Conservation (phyloP, 495 filamentous ascomycete species). For the Staphylotrichum tortipilum region DNA sequence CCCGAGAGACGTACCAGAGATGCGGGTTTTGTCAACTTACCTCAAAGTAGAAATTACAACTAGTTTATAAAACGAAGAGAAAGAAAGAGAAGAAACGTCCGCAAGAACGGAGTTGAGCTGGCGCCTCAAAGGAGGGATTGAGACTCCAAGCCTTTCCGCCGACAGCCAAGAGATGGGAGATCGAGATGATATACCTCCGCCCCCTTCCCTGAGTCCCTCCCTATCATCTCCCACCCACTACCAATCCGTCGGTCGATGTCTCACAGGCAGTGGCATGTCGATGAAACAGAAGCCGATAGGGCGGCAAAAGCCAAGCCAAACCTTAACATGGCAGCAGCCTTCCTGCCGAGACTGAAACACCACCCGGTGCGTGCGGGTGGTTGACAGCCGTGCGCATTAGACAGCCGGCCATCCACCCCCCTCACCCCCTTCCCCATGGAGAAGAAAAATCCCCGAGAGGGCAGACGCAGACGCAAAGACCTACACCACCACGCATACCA, state of each 20-base stretch:
- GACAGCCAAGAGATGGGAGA: background rate
- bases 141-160: no score
- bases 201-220: no score
- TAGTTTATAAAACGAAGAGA: background rate
- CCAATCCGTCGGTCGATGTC: no score
- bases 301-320: background rate
- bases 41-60: background rate
- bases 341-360: background rate
- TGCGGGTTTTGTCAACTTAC: background rate
- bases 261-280: background rate
- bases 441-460: no score
- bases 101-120: no score
- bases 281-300: background rate
- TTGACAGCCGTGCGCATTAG: no score
- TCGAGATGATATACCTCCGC: background rate
- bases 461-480: no score
- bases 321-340: background rate
- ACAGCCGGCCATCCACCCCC: no score
- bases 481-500: no score
- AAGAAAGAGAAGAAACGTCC: background rate
- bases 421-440: no score
- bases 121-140: no score
- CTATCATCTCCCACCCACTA: no score
- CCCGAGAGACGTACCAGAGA: background rate
- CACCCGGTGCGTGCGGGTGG: background rate